A percentile compares a stretch with the other conserved stretches of the same genome.
phyloP scores from a whole-genome alignment of 2,329 filamentous ascomycete genomes.

The Helicocarpus griseus region DNA sequence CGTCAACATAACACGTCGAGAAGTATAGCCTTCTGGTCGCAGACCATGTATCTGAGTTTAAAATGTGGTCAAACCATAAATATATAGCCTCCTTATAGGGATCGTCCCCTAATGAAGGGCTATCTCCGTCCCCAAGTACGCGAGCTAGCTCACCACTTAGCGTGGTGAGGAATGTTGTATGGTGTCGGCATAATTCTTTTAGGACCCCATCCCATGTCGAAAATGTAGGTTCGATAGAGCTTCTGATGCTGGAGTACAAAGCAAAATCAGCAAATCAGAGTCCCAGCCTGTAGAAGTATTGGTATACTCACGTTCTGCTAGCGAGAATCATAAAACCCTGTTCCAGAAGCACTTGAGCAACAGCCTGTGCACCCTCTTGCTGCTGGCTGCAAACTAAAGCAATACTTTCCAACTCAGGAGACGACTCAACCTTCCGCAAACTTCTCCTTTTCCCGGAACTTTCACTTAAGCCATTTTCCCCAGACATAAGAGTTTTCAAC shows the following conservation, averaged over 20 bases:
- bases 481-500: constrained; percentile 1
- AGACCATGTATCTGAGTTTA: constrained; percentile 31
- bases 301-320: constrained; percentile 6
- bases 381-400: constrained; percentile 4
- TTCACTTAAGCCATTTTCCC: neutral
- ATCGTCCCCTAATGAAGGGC: constrained; percentile 17
- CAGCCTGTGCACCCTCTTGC: neutral
- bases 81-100: constrained; percentile 34
- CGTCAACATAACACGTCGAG: constrained; percentile 24
- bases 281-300: neutral
- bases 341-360: constrained; percentile 6
- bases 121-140: constrained; percentile 21
- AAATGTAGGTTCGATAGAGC: constrained; percentile 20
- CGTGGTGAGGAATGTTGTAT: constrained; percentile 26
- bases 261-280: constrained; percentile 1
- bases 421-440: neutral
- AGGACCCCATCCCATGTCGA: constrained; percentile 29
- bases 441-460: neutral
- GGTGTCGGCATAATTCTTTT: constrained; percentile 25
- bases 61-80: constrained; percentile 42
- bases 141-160: constrained; percentile 32
- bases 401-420: constrained; percentile 3
- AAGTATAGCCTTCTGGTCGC: constrained; percentile 18
- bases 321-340: constrained; percentile 6
- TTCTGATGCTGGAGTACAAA: constrained; percentile 17